Base-by-base conservation (phyloP, 2,329 filamentous ascomycete genomes). In the Fusarium dimerum region DNA sequence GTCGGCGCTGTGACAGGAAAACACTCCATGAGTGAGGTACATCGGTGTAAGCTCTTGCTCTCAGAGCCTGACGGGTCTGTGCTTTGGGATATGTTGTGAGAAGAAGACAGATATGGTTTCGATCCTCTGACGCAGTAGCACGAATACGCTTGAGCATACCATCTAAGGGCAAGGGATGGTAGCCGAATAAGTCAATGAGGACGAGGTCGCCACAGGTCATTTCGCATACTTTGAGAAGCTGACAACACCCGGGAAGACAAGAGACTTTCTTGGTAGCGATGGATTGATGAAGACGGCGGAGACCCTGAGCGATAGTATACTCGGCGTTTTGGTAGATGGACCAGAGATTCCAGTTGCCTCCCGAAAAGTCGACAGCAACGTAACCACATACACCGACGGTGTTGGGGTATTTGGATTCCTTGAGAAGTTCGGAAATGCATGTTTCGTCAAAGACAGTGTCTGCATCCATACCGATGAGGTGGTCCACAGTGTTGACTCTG, bases 371-470 rank as follows among this genome's bases (percentile, higher is more conserved):
- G 10, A 65, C 62, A 1, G 62, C 60, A n/a, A 76, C 72, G 34
- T 71, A 71, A 9, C 74, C 73, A 44, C 73, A 76, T 6, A 76
- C 73, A 5, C 71, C 74, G n/a, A 75, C 67, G 1, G 71, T 72
- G 36, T 68, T 63, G 11, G 71, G 66, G 61, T 54, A 69, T 62
- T 61, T 75, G 52, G 60, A 61, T 46, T 64, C 61, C 18, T 66
- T 65, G 34, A 75, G 51, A 20, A 76, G 65, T 47, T 75, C 64
- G 4, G 60, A 67, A 56, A 77, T 67, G 49, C 74, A 76, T 48
- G 61, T 57, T 8, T 65, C 51, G 6, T 70, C 72, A 43, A 75
- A 75, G 13, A 73, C 51, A 1, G 72, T 75, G 45, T 75, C 72
- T 17, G 70, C 73, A 39, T 75, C 73, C 72, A 75, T 74, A 9